These are phyloP conservation scores for Botrytis elliptica DNA, from an alignment of 2,329 filamentous ascomycete genomes.

Conservation along the genomic window DNA sequence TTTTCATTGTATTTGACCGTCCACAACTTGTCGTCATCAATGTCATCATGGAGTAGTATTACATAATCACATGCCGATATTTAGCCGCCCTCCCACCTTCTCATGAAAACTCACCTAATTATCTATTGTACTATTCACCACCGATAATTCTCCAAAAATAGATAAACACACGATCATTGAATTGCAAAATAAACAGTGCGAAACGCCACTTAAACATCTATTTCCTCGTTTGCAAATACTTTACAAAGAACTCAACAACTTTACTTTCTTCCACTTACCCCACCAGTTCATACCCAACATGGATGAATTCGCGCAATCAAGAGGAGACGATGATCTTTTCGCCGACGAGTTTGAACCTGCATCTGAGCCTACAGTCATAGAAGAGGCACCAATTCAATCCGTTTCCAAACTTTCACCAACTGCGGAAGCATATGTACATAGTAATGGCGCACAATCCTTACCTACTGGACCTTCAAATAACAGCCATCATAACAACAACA, in stretches of 20 bases:
- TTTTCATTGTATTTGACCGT: background rate
- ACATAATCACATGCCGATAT: background rate
- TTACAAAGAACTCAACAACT: background rate
- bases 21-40: background rate
- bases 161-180: background rate
- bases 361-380: conserved; percentile 27
- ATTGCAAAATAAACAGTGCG: background rate
- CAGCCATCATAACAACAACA: background rate
- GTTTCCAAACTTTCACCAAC: conserved; percentile 1
- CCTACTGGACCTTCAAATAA: conserved; percentile 10
- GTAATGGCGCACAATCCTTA: conserved; percentile 7
- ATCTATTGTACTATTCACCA: background rate
- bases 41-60: background rate
- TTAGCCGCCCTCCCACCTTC: background rate
- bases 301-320: conserved; percentile 40
- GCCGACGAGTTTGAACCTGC: conserved; percentile 40
- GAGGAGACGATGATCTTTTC: conserved; percentile 40
- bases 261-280: background rate
- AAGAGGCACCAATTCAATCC: conserved; percentile 21
- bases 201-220: background rate
- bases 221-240: background rate
- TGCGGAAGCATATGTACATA: conserved; percentile 5
- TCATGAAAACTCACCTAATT: conserved; percentile 5
- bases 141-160: background rate
- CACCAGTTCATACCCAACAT: conserved; percentile 24